These are phyloP conservation scores for Cladophialophora yegresii DNA, from an alignment of 2,329 filamentous ascomycete genomes.

Conservation along the genomic window DNA sequence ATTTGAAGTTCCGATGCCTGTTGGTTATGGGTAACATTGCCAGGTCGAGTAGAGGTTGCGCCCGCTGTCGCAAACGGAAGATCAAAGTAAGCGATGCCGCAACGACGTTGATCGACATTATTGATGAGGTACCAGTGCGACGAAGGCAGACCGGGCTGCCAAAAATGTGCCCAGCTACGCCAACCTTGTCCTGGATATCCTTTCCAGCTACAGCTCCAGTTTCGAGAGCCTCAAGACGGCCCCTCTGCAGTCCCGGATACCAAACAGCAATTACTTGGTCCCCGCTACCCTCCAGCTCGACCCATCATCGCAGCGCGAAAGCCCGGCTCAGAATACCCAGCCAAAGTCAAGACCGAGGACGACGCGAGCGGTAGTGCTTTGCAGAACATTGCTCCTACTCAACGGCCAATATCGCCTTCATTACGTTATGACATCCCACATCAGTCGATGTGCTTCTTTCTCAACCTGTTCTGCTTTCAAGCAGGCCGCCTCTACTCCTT, in stretches of 20 bases:
- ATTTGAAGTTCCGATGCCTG: background rate
- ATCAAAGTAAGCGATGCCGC: slow-evolving; percentile 23
- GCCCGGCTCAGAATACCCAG: background rate
- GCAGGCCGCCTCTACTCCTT: slow-evolving; percentile 32
- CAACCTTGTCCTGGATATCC: slow-evolving; percentile 35
- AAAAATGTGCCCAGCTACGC: slow-evolving; percentile 31
- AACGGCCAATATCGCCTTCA: slow-evolving; percentile 24
- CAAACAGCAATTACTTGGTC: background rate
- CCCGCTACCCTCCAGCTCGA: slow-evolving; percentile 5
- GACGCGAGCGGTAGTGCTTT: background rate
- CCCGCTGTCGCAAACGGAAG: slow-evolving; percentile 30
- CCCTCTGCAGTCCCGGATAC: background rate
- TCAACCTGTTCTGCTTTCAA: slow-evolving; percentile 35
- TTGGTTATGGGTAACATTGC: slow-evolving; percentile 33
- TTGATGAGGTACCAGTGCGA: slow-evolving; percentile 28
- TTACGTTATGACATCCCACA: slow-evolving; percentile 35
- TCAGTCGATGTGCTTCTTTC: slow-evolving; percentile 36
- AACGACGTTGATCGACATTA: background rate
- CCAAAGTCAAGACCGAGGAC: slow-evolving; percentile 21
- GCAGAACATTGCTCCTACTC: slow-evolving; percentile 12
- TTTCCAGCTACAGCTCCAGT: slow-evolving; percentile 32
- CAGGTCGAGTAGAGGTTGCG: slow-evolving; percentile 35
- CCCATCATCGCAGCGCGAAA: background rate
- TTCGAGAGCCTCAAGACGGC: slow-evolving; percentile 17
- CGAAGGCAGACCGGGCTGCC: slow-evolving; percentile 32